Percentiles rank a stretch among this genome's conserved stretches.
phyloP scores from a whole-genome alignment of 257 asterid species.

The Nicotiana otophora region DNA sequence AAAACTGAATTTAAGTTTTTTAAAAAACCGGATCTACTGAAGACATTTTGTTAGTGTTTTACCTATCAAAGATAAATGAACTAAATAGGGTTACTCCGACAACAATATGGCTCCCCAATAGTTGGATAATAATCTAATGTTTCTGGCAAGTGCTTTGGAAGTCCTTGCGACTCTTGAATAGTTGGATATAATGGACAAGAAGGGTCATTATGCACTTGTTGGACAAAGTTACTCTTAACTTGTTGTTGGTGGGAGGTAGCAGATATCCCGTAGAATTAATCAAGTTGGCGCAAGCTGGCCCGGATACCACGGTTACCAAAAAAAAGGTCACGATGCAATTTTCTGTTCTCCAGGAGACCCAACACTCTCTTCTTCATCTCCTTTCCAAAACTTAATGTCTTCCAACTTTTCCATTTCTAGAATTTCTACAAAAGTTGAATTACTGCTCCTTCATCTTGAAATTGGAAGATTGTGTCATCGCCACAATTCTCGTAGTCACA shows the following conservation, averaged over 20 bases:
- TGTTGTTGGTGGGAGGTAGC: too few species aligned
- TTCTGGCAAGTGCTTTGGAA: too few species aligned
- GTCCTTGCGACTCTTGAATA: too few species aligned
- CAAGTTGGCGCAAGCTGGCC: too few species aligned
- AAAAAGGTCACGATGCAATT: background rate
- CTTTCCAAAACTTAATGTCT: background rate
- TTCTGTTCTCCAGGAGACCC: background rate
- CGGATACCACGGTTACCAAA: too few species aligned
- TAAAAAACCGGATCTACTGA: background rate
- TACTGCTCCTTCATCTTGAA: background rate
- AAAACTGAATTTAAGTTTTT: background rate
- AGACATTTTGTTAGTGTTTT: background rate
- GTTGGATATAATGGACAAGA: too few species aligned
- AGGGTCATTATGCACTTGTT: too few species aligned
- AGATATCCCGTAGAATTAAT: too few species aligned
- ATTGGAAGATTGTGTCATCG: background rate
- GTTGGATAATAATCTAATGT: too few species aligned
- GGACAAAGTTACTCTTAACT: too few species aligned
- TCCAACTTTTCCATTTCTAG: background rate
- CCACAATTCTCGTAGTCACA: background rate
- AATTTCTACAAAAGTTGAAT: background rate
- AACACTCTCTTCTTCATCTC: background rate
- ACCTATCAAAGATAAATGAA: background rate
- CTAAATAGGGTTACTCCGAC: background rate
- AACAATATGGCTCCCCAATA: too few species aligned